phyloP scores from a whole-genome alignment of 495 filamentous ascomycete species.

The Penicillium chermesinum region DNA sequence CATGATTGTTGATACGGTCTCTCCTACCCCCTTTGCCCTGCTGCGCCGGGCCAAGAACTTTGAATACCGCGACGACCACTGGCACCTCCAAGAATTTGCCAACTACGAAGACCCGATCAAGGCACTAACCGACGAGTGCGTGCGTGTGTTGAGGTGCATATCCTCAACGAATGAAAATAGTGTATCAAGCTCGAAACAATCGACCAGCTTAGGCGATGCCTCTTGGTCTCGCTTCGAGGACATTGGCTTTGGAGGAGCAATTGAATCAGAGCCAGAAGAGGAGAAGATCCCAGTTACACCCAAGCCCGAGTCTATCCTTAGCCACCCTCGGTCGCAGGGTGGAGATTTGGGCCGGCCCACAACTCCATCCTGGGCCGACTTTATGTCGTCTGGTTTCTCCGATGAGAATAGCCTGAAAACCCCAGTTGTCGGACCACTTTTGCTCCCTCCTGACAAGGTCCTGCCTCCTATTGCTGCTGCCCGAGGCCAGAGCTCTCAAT shows the following conservation, averaged over 20 bases:
- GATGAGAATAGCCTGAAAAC: slow-evolving; percentile 56
- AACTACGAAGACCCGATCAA: slow-evolving; percentile 84
- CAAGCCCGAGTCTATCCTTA: slow-evolving; percentile 18
- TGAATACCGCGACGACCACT: slow-evolving; percentile 85
- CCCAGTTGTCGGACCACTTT: slow-evolving; percentile 51
- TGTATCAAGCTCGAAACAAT: slow-evolving; percentile 59
- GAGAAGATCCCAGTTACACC: slow-evolving; percentile 41
- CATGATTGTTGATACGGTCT: slow-evolving; percentile 95
- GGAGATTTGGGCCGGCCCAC: slow-evolving; percentile 75
- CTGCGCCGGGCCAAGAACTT: slow-evolving; percentile 90
- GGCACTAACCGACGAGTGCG: slow-evolving; percentile 88
- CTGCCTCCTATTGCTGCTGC: slow-evolving; percentile 71
- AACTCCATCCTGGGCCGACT: slow-evolving; percentile 96
- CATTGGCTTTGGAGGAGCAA: slow-evolving; percentile 75
- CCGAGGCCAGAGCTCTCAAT: slow-evolving; percentile 81
- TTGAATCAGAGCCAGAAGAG: slow-evolving; percentile 67
- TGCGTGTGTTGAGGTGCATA: slow-evolving; percentile 81
- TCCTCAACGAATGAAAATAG: slow-evolving; percentile 82
- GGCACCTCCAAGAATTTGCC: slow-evolving; percentile 73
- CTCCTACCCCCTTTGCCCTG: slow-evolving; percentile 88
- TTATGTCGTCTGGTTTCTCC: slow-evolving; percentile 86
- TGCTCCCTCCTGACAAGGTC: slow-evolving; percentile 87
- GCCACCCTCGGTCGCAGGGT: slow-evolving; percentile 52
- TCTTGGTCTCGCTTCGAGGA: slow-evolving; percentile 97
- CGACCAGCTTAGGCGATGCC: slow-evolving; percentile 70